A percentile compares a stretch with the other conserved stretches of the same genome.
phyloP scores from a whole-genome alignment of 2,329 filamentous ascomycete species.

The Fusarium verticillioides region DNA sequence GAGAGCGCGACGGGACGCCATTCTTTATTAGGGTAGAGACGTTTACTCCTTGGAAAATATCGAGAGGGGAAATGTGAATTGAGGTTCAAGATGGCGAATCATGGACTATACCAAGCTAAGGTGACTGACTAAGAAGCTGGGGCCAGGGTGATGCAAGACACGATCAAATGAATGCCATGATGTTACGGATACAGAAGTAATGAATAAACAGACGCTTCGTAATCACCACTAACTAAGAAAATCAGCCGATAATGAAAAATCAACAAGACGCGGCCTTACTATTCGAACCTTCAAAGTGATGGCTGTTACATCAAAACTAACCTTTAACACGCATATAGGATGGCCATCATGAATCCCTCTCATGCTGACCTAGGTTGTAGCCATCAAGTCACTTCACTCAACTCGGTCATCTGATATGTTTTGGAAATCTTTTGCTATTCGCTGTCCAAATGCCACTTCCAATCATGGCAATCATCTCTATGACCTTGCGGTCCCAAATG shows the following conservation, averaged over 20 bases:
- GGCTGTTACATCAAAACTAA: neutral
- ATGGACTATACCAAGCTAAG: slow-evolving; percentile 1
- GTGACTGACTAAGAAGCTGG: slow-evolving; percentile 26
- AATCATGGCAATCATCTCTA: slow-evolving; percentile 34
- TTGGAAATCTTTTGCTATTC: slow-evolving; percentile 1
- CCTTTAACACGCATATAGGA: neutral
- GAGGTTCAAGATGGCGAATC: slow-evolving; percentile 17
- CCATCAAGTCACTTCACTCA: neutral
- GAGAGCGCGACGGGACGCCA: slow-evolving; percentile 37
- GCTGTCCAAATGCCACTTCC: slow-evolving; percentile 39
- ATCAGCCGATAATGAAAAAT: neutral
- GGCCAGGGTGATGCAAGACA: slow-evolving; percentile 16
- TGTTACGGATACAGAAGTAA: neutral
- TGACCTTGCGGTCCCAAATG: slow-evolving; percentile 36
- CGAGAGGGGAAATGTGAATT: neutral
- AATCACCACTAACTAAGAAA: neutral
- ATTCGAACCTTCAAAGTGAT: neutral
- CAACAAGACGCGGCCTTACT: neutral
- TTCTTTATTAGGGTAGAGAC: neutral
- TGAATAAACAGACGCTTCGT: neutral
- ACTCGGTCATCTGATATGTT: neutral
- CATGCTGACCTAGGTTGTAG: slow-evolving; percentile 8
- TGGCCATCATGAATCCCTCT: slow-evolving; percentile 1
- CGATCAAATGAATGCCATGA: neutral
- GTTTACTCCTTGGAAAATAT: neutral